These are phyloP conservation scores for Kurtzmaniella quercitrusa DNA, from an alignment of 1,139 yeast genomes.

Conservation along the genomic window DNA sequence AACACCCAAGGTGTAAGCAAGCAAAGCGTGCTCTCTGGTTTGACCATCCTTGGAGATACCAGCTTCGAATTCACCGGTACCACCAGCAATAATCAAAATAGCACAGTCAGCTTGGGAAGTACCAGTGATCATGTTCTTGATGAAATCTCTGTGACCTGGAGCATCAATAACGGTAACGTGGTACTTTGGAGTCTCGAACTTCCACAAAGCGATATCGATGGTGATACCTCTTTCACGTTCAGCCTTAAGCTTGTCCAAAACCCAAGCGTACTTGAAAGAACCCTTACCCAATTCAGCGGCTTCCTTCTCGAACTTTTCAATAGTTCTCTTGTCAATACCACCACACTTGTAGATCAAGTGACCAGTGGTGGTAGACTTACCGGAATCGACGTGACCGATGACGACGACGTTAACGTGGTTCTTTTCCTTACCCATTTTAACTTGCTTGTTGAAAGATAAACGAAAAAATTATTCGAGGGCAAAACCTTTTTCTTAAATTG, in stretches of 20 bases:
- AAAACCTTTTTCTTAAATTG: conserved; percentile 5
- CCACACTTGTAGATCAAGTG: conserved; percentile 95
- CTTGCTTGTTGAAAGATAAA: conserved; percentile 3
- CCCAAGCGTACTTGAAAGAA: conserved; percentile 99
- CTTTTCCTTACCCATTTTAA: conserved; percentile 79
- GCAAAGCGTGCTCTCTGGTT: conserved; percentile 90
- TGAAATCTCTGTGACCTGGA: conserved; percentile 97
- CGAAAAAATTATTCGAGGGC: conserved; percentile 1
- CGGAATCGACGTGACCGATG: conserved; percentile 99
- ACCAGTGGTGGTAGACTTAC: conserved; percentile 97
- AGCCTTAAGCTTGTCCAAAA: conserved; percentile 91
- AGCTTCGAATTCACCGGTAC: conserved; percentile 93
- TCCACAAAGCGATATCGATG: conserved; percentile 91
- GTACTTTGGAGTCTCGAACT: conserved; percentile 94
- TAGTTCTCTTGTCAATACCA: conserved; percentile 96
- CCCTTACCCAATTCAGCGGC: conserved; percentile 98
- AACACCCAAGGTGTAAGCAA: conserved; percentile 89
- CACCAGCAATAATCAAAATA: conserved; percentile 84
- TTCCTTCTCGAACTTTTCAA: conserved; percentile 98
- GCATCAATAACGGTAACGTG: conserved; percentile 91
- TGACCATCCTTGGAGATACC: conserved; percentile 93
- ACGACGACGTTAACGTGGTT: conserved; percentile 98
- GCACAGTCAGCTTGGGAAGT: conserved; percentile 93
- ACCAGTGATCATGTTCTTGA: conserved; percentile 94
- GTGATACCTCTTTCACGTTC: conserved; percentile 98